Conservation (phyloP, 371 early-diverging fungal species). For the Mucor lusitanicus region DNA sequence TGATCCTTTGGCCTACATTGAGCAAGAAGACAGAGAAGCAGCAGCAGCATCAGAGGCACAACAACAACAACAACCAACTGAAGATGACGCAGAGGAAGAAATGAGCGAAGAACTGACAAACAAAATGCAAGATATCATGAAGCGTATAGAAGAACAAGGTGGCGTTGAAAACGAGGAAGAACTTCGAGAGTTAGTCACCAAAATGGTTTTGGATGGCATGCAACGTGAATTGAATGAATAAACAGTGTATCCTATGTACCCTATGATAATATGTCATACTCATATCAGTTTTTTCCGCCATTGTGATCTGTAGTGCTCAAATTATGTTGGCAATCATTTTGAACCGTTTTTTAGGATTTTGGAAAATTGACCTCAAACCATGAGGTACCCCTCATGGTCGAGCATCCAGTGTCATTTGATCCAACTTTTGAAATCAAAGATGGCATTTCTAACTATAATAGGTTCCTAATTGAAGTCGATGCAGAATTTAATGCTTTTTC, state of each 20-base stretch:
- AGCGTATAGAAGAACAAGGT: slow-evolving; percentile 38
- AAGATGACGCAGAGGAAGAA: slow-evolving; percentile 7
- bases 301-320: neutral
- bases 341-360: neutral
- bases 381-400: neutral
- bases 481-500: neutral
- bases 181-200: slow-evolving; percentile 39
- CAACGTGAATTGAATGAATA: slow-evolving; percentile 13
- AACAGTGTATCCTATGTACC: neutral
- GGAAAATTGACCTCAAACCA: neutral
- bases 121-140: slow-evolving; percentile 36
- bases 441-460: neutral
- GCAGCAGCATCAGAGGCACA: slow-evolving; percentile 10
- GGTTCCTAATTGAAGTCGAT: neutral
- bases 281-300: neutral
- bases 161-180: slow-evolving; percentile 47
- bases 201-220: slow-evolving; percentile 42
- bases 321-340: neutral
- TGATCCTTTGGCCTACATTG: slow-evolving; percentile 12
- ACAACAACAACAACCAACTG: neutral
- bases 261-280: neutral
- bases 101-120: slow-evolving; percentile 11
- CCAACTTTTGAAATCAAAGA: neutral
- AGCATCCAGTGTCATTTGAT: neutral
- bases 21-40: neutral